Base-by-base conservation (phyloP, 495 filamentous ascomycete species). In the Evansstolkia leycettana region DNA sequence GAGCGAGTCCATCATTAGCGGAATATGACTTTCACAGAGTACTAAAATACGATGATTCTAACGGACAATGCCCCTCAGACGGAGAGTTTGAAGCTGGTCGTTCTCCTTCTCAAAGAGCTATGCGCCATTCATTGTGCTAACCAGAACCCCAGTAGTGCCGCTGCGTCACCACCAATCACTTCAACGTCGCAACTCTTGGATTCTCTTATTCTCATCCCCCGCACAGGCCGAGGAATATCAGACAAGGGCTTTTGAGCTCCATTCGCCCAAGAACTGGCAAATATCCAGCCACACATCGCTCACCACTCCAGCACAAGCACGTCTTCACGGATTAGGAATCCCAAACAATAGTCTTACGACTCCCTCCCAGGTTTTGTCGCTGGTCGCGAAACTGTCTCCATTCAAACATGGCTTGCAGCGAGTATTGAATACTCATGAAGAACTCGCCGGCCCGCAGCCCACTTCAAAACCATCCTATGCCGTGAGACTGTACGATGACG, bases 401-500 rank as follows among this genome's bases (percentile, higher is more conserved):
- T 33, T 33, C 16, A 15, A 33, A 7, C 7, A 5, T 5, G 19
- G 19, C 2, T 19, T 33, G 19, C 15, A 19, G 14, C 31, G 16
- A 11, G 31, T 15, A 33, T 15, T 33, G 6, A 33, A 8, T 18
- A 33, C 11, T 5, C 31, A 33, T 5, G 7, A 14, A 17, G 19
- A 14, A 5, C 31, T 33, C 10, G 5, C 16, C 14, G 16, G 31
- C 31, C 10, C 31, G 19, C 15, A 18, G 11, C 11, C 6, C 11
- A 18, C 11, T 33, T 7, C 8, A n/a, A 2, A 33, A 33, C 7
- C 11, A 19, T 15, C 31, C 15, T 33, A 17, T 11, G 8, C 11
- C 5, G 31, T 33, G 11, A 33, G 31, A 18, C 19, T 33, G 10
- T 33, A 19, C 35, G 14, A 51, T 44, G 50, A 35, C 24, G 5